phyloP scores from a whole-genome alignment of 2,329 filamentous ascomycete genomes.

The Beauveria rudraprayagi region DNA sequence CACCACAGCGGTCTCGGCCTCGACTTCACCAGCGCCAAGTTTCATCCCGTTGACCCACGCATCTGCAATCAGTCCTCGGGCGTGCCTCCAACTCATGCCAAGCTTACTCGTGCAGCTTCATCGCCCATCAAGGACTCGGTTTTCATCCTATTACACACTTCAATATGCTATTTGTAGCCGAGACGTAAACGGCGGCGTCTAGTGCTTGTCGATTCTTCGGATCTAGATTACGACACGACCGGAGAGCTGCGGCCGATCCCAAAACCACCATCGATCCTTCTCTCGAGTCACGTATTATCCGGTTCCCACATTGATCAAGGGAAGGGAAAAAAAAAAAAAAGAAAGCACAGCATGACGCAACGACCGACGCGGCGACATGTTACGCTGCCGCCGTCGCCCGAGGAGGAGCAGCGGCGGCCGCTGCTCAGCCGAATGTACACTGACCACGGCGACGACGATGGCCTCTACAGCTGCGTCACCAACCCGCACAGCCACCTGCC shows the following conservation, averaged over 20 bases:
- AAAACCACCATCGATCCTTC: background rate
- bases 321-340: background rate
- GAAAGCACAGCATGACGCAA: background rate
- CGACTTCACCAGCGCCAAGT: background rate
- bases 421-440: conserved; percentile 26
- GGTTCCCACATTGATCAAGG: too few species aligned
- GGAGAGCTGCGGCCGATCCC: background rate
- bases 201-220: background rate
- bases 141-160: background rate
- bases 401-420: conserved; percentile 28
- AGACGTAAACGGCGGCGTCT: background rate
- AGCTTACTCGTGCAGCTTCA: background rate
- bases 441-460: conserved; percentile 22
- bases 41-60: conserved; percentile 2
- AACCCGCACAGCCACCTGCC: conserved; percentile 57
- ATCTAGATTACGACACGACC: background rate
- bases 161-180: background rate
- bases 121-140: background rate
- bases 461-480: conserved; percentile 44
- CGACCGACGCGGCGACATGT: conserved; percentile 20
- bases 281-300: too few species aligned
- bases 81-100: background rate
- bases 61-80: background rate
- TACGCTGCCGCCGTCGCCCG: conserved; percentile 20
- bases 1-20: conserved; percentile 4